Base-by-base conservation (phyloP, 73 alveolate species). In the Blepharisma stoltei region DNA sequence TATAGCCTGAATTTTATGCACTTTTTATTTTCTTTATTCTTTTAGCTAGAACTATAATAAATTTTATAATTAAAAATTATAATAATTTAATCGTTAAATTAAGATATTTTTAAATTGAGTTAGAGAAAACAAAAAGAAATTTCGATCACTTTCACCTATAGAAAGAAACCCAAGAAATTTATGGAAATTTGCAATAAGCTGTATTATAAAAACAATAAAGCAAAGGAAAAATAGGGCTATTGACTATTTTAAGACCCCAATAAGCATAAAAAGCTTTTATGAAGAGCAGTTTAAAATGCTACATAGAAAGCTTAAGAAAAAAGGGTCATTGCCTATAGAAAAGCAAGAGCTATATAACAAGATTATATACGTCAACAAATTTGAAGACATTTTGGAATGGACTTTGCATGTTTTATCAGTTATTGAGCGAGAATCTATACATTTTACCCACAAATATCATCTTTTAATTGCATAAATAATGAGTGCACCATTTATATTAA, bases 271-370 rank as follows among this genome's bases (percentile, higher is more conserved):
- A 25, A 60, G 11, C n/a, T 60, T 14, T 60, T 60, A 60, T 60
- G 73, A 60, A 60, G 73, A 60, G 4, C 14, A 60, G 14, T 60
- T 60, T 25, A 60, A 60, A 60, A 60, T 60, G 73, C 73, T 60
- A 2, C 73, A 60, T 60, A n/a, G 73, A 2, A 60, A 60, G 23
- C 73, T 60, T 60, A 60, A 60, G 46, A 60, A 60, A 60, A 60
- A n/a, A 18, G 73, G 73, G 45, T 14, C 14, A 5, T 32, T 32
- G 41, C 41, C 41, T 1, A 20, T 14, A 14, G 73, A 25, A 60
- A 25, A 60, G 14, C 46, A 60, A 18, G 37, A 8, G 2, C 5
- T 60, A 18, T 60, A 60, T 25, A 25, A 60, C 23, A n/a, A 25
- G 45, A 60, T 60, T 20, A 60, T 60, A 14, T 60, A 14, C 2